Percentiles rank a stretch among this genome's conserved stretches.
phyloP scores from a whole-genome alignment of 1,284 basidiomycete species.

The Mycosarcoma mackinlayi region DNA sequence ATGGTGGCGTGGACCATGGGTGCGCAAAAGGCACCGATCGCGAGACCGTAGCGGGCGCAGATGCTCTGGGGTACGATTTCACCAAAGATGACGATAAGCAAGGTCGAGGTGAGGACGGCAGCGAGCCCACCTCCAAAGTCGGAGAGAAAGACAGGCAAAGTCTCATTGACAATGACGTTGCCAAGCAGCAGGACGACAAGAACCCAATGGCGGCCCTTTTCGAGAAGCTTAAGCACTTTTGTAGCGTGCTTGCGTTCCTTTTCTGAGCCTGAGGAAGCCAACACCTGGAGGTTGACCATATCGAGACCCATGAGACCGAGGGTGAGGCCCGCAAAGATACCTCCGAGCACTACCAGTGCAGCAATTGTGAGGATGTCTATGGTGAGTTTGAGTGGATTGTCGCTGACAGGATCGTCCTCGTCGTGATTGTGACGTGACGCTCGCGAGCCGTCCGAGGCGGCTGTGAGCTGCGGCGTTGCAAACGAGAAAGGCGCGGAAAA shows the following conservation, averaged over 20 bases:
- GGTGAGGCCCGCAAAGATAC: conserved; percentile 75
- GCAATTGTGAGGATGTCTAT: conserved; percentile 58
- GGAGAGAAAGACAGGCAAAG: conserved; percentile 69
- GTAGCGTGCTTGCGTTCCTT: conserved; percentile 69
- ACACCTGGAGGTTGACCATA: conserved; percentile 87
- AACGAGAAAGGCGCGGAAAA: conserved; percentile 23
- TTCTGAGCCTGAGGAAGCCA: conserved; percentile 82
- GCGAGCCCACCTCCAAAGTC: conserved; percentile 62
- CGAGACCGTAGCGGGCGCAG: conserved; percentile 90
- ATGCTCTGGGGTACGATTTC: conserved; percentile 70
- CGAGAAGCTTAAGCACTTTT: conserved; percentile 75
- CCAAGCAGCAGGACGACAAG: conserved; percentile 82
- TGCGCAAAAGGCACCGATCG: conserved; percentile 89
- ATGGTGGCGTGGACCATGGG: conserved; percentile 73
- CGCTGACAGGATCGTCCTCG: conserved; percentile 37
- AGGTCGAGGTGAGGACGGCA: conserved; percentile 63
- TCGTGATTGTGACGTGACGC: conserved; percentile 22
- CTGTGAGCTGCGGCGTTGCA: background rate
- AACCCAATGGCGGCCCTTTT: conserved; percentile 90
- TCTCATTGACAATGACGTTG: conserved; percentile 79
- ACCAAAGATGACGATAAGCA: conserved; percentile 71
- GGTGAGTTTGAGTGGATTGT: conserved; percentile 51
- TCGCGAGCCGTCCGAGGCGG: background rate
- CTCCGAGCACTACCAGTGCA: conserved; percentile 67
- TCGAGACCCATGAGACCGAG: conserved; percentile 95